A percentile compares a stretch with the other conserved stretches of the same genome.
phyloP scores from a whole-genome alignment of 306 rosid genomes.

The Aeschynomene evenia region DNA sequence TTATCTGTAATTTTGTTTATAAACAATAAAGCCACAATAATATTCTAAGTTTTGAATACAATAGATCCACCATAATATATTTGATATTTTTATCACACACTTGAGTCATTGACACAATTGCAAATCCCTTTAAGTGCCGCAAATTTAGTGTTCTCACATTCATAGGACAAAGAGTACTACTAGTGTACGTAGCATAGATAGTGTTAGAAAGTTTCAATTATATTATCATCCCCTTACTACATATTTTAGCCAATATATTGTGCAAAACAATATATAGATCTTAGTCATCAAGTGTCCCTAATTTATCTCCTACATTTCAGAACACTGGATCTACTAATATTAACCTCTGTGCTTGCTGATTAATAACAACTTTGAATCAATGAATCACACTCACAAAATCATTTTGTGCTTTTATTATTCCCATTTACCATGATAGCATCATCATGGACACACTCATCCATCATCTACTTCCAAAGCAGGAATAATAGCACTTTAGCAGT shows the following conservation, averaged over 20 bases:
- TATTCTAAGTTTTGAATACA: no score
- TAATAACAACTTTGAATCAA: conserved; percentile 10
- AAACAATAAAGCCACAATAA: no score
- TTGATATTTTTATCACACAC: no score
- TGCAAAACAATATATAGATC: no score
- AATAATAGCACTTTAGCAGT: conserved; percentile 7
- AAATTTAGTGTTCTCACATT: not conserved
- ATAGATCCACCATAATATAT: no score
- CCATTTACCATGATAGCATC: conserved; percentile 33
- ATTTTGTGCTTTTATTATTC: not conserved
- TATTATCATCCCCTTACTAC: not conserved
- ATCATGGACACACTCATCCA: conserved; percentile 28
- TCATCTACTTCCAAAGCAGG: conserved; percentile 16
- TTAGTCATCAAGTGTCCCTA: no score
- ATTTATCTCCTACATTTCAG: conserved; percentile 32
- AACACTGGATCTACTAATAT: not conserved
- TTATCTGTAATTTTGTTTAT: no score
- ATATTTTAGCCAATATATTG: no score
- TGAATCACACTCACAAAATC: not conserved
- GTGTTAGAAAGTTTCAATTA: not conserved
- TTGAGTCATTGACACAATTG: no score
- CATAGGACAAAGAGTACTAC: not conserved
- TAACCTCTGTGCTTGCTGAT: not conserved
- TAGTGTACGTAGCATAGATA: no score
- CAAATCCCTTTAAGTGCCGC: not conserved